Conservation (phyloP, 139 green algal species). For the Picochlorum sp. region DNA sequence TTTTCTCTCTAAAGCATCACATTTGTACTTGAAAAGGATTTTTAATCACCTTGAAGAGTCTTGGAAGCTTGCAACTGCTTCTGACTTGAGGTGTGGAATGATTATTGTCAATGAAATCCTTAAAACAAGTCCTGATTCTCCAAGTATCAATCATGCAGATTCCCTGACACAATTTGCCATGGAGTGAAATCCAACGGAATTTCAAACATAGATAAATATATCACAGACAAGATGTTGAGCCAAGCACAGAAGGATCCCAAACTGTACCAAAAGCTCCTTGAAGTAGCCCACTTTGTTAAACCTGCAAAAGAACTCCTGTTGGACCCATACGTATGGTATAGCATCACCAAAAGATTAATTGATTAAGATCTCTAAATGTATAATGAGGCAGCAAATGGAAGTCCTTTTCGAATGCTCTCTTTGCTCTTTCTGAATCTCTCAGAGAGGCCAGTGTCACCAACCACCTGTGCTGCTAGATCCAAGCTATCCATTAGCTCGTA, state of each 20-base stretch:
- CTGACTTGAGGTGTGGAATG: not conserved
- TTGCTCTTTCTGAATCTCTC: conserved; percentile 59
- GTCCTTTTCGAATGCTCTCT: conserved; percentile 69
- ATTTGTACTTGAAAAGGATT: not conserved
- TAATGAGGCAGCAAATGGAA: conserved; percentile 91
- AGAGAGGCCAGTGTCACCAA: conserved; percentile 70
- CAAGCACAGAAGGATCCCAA: not conserved
- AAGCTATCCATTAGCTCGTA: conserved; percentile 91
- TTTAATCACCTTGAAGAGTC: not conserved
- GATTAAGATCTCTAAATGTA: conserved; percentile 59
- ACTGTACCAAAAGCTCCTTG: conserved; percentile 2
- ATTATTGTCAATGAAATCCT: not conserved
- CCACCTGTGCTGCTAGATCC: conserved; percentile 46
- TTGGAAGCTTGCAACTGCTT: conserved; percentile 1
- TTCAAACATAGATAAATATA: not conserved
- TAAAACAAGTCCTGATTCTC: not conserved
- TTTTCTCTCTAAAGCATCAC: not conserved
- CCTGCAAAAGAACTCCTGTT: not conserved
- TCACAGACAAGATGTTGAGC: not conserved
- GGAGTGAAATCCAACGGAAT: not conserved
- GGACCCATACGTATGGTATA: not conserved
- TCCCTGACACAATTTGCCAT: not conserved
- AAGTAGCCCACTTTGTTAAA: conserved; percentile 1
- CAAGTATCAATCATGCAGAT: not conserved
- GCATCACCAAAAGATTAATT: not conserved